phyloP scores from a whole-genome alignment of 23 red algal species.

The Cyanidioschyzon merolae region DNA sequence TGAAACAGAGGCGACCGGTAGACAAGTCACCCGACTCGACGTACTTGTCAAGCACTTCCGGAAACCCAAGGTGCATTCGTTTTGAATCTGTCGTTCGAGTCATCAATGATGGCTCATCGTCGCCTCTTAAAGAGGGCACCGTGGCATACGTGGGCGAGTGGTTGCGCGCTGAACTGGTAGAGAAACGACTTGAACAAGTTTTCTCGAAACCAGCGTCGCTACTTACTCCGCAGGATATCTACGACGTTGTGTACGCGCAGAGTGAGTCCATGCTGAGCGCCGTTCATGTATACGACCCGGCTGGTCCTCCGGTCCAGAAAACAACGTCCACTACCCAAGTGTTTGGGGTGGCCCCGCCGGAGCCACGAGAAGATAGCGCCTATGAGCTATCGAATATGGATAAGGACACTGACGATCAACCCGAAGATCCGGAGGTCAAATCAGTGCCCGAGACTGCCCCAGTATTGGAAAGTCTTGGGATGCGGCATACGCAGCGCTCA shows the following conservation, averaged over 20 bases:
- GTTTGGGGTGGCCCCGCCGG: not conserved
- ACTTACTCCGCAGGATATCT: not conserved
- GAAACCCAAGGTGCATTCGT: not conserved
- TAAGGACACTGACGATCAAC: not conserved
- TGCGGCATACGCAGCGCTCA: not conserved
- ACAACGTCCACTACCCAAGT: not conserved
- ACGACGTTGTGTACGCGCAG: constrained; percentile 17
- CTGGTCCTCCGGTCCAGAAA: not conserved
- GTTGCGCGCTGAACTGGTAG: not conserved
- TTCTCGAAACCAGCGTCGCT: not conserved
- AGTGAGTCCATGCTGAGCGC: not conserved
- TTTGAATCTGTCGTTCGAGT: not conserved
- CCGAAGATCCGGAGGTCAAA: not conserved
- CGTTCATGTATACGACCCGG: not conserved
- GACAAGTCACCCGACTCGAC: too few species aligned
- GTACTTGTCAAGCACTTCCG: not conserved
- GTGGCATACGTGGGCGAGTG: not conserved
- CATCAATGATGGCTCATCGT: constrained; percentile 1
- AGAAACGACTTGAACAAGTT: not conserved
- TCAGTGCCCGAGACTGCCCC: not conserved
- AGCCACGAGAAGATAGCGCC: too few species aligned
- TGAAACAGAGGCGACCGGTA: too few species aligned
- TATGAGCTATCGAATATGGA: too few species aligned
- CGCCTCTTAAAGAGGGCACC: constrained; percentile 3
- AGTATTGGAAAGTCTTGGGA: not conserved